A percentile compares a stretch with the other conserved stretches of the same genome.
phyloP scores from a whole-genome alignment of 2,329 filamentous ascomycete species.

The Dactylella cylindrospora region DNA sequence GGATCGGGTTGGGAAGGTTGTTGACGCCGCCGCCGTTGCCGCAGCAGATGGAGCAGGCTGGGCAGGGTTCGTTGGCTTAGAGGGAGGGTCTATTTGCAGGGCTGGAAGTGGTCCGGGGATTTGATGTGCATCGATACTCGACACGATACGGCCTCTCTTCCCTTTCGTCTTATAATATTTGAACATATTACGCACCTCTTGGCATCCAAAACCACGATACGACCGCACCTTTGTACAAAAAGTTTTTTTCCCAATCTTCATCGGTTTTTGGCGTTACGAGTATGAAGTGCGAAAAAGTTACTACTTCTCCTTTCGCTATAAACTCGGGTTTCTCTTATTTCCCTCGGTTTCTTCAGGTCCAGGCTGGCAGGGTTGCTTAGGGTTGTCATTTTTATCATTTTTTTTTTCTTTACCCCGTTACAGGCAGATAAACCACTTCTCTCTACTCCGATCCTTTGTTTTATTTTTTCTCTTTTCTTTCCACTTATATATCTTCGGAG shows the following conservation, averaged over 20 bases:
- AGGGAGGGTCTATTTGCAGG: background rate
- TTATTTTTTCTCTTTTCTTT: background rate
- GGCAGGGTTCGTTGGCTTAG: constrained; percentile 35
- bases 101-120: background rate
- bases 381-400: background rate
- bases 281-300: constrained; percentile 14
- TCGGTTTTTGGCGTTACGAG: constrained; percentile 9
- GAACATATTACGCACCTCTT: background rate
- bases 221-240: constrained; percentile 43
- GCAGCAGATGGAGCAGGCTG: constrained; percentile 27
- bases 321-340: constrained; percentile 13
- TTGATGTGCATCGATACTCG: background rate
- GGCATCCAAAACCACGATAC: background rate
- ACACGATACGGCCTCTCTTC: background rate
- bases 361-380: constrained; percentile 16
- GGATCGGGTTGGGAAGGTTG: constrained; percentile 39
- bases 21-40: constrained; percentile 37
- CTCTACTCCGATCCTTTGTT: constrained; percentile 40
- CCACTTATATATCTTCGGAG: too few relatives aligned
- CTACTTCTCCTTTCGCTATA: too few relatives aligned
- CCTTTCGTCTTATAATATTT: background rate
- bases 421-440: constrained; percentile 32
- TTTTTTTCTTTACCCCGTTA: constrained; percentile 4
- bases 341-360: constrained; percentile 1
- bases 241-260: constrained; percentile 20